A percentile compares a stretch with the other conserved stretches of the same genome.
phyloP scores from a whole-genome alignment of 257 asterid genomes.

The Solanum pinnatisectum region DNA sequence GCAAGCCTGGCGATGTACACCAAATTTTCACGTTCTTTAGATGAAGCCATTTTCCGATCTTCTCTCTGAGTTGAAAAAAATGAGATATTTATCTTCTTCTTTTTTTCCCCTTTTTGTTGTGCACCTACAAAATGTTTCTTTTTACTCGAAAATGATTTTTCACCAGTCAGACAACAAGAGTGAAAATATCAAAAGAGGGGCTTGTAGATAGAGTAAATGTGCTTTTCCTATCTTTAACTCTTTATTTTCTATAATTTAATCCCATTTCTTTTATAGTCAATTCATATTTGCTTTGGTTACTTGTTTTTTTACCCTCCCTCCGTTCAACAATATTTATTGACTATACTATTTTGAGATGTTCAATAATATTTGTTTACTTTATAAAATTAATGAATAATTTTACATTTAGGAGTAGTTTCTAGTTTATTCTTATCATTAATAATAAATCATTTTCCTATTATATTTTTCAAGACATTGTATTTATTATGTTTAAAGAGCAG shows the following conservation, averaged over 20 bases:
- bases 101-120: background rate
- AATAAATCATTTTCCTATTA: too few relatives aligned
- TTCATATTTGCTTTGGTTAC: background rate
- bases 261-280: background rate
- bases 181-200: background rate
- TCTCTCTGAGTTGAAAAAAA: background rate
- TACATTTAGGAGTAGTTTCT: too few relatives aligned
- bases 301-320: background rate
- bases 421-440: too few relatives aligned
- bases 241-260: background rate
- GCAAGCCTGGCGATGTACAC: constrained; percentile 47
- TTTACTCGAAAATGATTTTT: constrained; percentile 4
- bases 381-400: too few relatives aligned
- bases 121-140: constrained; percentile 1
- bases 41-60: constrained; percentile 27
- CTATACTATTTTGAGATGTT: accelerated
- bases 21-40: constrained; percentile 41
- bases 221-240: background rate
- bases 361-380: too few relatives aligned
- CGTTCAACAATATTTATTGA: too few relatives aligned
- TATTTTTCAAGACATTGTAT: accelerated
- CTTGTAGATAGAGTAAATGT: background rate
- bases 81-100: background rate
- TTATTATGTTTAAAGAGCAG: accelerated
- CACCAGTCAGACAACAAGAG: background rate